Evolutionary conservation across 1,284 basidiomycete genomes (phyloP).

Genomic region (Rhodotorula sp.): DNA sequence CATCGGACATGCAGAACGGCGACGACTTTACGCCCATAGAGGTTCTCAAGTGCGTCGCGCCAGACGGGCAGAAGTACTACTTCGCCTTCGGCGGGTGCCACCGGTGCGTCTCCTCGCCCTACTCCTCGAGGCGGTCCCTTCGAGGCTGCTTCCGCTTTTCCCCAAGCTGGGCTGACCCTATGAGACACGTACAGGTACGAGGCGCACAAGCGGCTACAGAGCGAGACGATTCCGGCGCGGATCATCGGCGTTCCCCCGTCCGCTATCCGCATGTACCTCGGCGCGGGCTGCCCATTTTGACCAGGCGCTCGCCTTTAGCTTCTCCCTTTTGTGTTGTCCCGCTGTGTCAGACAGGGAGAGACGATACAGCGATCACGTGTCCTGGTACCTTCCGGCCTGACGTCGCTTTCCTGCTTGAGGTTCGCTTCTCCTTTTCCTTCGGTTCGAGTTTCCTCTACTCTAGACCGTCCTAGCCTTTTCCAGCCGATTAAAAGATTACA

Average conservation of each 20-base stretch:
- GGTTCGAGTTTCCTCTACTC: too few relatives aligned
- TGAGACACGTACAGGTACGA: conserved; percentile 47
- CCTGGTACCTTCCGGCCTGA: too few relatives aligned
- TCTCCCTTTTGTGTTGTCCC: too few relatives aligned
- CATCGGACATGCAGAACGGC: conserved; percentile 48
- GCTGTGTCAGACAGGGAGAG: too few relatives aligned
- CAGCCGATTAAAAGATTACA: too few relatives aligned
- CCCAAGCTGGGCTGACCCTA: neutral
- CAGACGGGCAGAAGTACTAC: conserved; percentile 50
- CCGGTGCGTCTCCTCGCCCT: conserved; percentile 37
- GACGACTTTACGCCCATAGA: conserved; percentile 55
- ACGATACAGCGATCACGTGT: too few relatives aligned
- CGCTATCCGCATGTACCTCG: conserved; percentile 52
- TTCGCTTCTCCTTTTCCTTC: neutral
- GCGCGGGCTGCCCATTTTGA: conserved; percentile 52
- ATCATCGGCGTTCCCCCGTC: conserved; percentile 52
- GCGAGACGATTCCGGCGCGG: conserved; percentile 51
- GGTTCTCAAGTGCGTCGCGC: conserved; percentile 49
- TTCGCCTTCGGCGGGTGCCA: conserved; percentile 55
- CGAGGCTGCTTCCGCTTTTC: neutral
- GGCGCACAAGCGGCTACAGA: conserved; percentile 51
- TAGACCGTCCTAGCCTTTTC: too few relatives aligned
- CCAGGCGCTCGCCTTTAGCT: too few relatives aligned
- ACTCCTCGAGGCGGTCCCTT: neutral
- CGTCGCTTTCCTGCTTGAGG: too few relatives aligned